These are phyloP conservation scores for Geotrichum aggregatum DNA, from an alignment of 1,139 yeast species.

Conservation along the genomic window DNA sequence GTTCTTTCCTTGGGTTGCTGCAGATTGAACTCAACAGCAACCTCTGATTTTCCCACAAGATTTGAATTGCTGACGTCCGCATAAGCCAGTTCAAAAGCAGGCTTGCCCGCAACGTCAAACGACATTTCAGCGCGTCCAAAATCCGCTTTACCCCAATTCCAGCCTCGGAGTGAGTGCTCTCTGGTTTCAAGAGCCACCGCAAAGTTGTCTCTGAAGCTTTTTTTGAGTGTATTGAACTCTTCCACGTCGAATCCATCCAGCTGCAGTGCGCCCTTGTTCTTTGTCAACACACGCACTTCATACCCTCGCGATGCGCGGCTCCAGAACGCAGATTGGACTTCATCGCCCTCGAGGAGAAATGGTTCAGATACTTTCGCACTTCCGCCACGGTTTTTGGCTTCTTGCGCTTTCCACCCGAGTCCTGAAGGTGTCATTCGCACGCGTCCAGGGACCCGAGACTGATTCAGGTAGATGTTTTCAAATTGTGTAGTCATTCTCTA, in stretches of 20 bases:
- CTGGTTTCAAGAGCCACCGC: slow-evolving; percentile 66
- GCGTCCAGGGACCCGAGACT: slow-evolving; percentile 76
- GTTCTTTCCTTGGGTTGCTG: slow-evolving; percentile 53
- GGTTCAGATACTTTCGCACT: slow-evolving; percentile 62
- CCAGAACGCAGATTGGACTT: slow-evolving; percentile 79
- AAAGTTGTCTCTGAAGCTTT: slow-evolving; percentile 77
- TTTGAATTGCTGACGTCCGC: slow-evolving; percentile 77
- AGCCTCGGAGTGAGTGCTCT: slow-evolving; percentile 93
- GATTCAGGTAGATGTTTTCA: slow-evolving; percentile 84
- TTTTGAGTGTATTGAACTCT: slow-evolving; percentile 75
- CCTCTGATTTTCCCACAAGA: slow-evolving; percentile 88
- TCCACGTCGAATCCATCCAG: slow-evolving; percentile 87
- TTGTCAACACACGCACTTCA: slow-evolving; percentile 84
- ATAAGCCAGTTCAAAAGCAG: slow-evolving; percentile 89
- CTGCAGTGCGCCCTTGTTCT: slow-evolving; percentile 78
- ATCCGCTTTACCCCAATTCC: slow-evolving; percentile 98
- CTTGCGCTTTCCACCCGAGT: slow-evolving; percentile 87
- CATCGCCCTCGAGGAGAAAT: slow-evolving; percentile 79
- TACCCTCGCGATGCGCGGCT: slow-evolving; percentile 90
- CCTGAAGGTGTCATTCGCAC: slow-evolving; percentile 95
- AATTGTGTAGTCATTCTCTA: slow-evolving; percentile 48
- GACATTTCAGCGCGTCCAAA: slow-evolving; percentile 87
- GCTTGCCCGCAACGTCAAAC: slow-evolving; percentile 81
- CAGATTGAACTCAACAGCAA: slow-evolving; percentile 78
- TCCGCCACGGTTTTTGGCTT: slow-evolving; percentile 47